Evolutionary conservation across 371 early-diverging fungal species (phyloP).

Genomic region (Mortierella sp.): DNA sequence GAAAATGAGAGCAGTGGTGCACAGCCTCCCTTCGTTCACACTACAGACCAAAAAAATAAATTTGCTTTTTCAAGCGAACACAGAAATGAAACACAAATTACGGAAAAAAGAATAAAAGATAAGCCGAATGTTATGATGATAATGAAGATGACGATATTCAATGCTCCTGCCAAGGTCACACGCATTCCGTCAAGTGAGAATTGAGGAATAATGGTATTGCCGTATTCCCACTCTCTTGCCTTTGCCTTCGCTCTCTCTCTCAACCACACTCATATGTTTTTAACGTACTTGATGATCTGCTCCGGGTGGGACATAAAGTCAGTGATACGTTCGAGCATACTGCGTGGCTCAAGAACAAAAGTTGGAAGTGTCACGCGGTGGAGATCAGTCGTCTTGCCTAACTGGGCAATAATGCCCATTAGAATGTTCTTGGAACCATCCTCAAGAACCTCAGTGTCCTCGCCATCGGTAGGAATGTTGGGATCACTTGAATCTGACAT

Average conservation of each 20-base stretch:
- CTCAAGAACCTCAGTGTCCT: constrained; percentile 85
- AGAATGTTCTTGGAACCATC: constrained; percentile 91
- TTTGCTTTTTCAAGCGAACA: too few species aligned
- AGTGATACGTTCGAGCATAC: constrained; percentile 95
- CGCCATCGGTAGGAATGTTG: constrained; percentile 36
- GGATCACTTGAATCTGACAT: constrained; percentile 35
- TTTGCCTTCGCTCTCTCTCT: neutral
- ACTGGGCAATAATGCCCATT: constrained; percentile 86
- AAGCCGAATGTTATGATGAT: too few species aligned
- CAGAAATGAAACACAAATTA: too few species aligned
- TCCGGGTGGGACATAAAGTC: constrained; percentile 97
- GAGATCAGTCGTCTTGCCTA: constrained; percentile 92
- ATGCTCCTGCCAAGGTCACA: too few species aligned
- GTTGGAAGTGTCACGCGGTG: constrained; percentile 93
- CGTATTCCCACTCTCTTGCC: neutral
- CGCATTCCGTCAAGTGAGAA: too few species aligned
- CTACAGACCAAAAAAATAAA: too few species aligned
- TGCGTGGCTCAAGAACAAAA: constrained; percentile 96
- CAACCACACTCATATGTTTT: neutral
- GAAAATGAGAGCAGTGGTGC: constrained; percentile 3
- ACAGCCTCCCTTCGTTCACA: neutral
- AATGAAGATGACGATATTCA: too few species aligned
- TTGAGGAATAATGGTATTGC: too few species aligned
- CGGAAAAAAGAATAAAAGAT: neutral
- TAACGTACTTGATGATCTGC: constrained; percentile 80